Percentiles rank a stretch among this genome's conserved stretches.
Evolutionary conservation across 768 basidiomycete genomes (phyloP).

Genomic region (Boletus subcaerulescens): DNA sequence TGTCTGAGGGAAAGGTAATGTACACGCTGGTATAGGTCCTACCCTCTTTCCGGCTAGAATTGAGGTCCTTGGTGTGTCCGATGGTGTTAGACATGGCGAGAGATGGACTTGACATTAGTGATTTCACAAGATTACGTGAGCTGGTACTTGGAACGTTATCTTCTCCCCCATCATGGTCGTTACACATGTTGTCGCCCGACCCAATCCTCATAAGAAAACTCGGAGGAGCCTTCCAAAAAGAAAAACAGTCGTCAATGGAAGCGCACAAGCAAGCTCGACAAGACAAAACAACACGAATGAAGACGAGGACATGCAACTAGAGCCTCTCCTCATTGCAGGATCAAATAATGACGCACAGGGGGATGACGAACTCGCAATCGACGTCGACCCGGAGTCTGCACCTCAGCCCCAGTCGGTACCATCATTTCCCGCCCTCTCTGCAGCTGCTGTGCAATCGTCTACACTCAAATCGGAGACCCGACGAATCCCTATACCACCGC

Average conservation of each 20-base stretch:
- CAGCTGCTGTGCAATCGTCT: slow-evolving; percentile 50
- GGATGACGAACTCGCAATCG: slow-evolving; percentile 66
- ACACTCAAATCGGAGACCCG: slow-evolving; percentile 78
- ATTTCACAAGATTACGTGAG: slow-evolving; percentile 18
- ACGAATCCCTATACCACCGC: slow-evolving; percentile 89
- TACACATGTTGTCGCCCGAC: slow-evolving; percentile 32
- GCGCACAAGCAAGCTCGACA: slow-evolving; percentile 7
- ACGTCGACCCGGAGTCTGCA: slow-evolving; percentile 43
- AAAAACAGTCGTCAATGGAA: slow-evolving; percentile 12
- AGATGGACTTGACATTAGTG: neutral
- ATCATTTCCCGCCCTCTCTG: slow-evolving; percentile 66
- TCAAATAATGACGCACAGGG: slow-evolving; percentile 25
- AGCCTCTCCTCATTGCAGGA: slow-evolving; percentile 8
- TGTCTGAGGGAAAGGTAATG: slow-evolving; percentile 7
- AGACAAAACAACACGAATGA: slow-evolving; percentile 13
- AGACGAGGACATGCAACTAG: slow-evolving; percentile 33
- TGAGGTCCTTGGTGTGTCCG: slow-evolving; percentile 25
- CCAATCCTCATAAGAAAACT: slow-evolving; percentile 40
- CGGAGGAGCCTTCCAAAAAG: slow-evolving; percentile 46
- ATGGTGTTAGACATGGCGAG: slow-evolving; percentile 20
- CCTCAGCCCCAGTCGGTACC: slow-evolving; percentile 53
- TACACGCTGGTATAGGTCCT: slow-evolving; percentile 7
- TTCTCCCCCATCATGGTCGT: slow-evolving; percentile 38
- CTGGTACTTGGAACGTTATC: neutral
- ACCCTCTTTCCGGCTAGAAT: slow-evolving; percentile 37